These are phyloP conservation scores for Pseudocercospora eumusae DNA, from an alignment of 2,329 filamentous ascomycete genomes.

Conservation along the genomic window DNA sequence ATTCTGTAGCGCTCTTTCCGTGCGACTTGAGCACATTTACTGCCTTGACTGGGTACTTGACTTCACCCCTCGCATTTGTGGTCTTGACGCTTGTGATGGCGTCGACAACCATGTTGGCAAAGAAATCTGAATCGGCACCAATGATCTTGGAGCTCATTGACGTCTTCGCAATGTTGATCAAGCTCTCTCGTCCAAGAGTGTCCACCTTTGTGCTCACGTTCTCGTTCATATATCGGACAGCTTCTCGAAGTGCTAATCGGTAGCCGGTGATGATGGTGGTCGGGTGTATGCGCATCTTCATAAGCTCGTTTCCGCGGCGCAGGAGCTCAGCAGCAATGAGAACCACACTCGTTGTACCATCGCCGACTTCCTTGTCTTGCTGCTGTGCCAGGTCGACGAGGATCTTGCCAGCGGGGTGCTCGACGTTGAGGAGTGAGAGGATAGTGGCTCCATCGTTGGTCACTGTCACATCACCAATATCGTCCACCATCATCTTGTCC, in stretches of 20 bases:
- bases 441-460: conserved; percentile 99
- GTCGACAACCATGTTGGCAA: conserved; percentile 95
- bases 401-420: conserved; percentile 98
- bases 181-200: conserved; percentile 81
- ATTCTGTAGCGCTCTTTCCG: conserved; percentile 87
- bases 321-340: conserved; percentile 95
- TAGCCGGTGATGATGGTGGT: conserved; percentile 99
- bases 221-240: conserved; percentile 98
- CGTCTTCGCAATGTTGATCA: conserved; percentile 94
- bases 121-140: conserved; percentile 92
- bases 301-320: conserved; percentile 90
- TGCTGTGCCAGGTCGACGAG: conserved; percentile 96
- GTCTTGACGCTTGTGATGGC: conserved; percentile 93
- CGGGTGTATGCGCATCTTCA: conserved; percentile 99
- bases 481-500: conserved; percentile 99
- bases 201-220: conserved; percentile 97
- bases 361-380: conserved; percentile 98
- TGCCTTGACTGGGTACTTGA: conserved; percentile 97
- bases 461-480: conserved; percentile 98
- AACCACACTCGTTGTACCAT: conserved; percentile 96
- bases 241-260: conserved; percentile 89
- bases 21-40: conserved; percentile 99
- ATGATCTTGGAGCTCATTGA: conserved; percentile 99
- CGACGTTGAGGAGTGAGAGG: conserved; percentile 89
- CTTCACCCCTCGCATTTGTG: conserved; percentile 84